Conservation (phyloP, 129 eudicot genomes). For the Chrysanthemum lavandulifolium region DNA sequence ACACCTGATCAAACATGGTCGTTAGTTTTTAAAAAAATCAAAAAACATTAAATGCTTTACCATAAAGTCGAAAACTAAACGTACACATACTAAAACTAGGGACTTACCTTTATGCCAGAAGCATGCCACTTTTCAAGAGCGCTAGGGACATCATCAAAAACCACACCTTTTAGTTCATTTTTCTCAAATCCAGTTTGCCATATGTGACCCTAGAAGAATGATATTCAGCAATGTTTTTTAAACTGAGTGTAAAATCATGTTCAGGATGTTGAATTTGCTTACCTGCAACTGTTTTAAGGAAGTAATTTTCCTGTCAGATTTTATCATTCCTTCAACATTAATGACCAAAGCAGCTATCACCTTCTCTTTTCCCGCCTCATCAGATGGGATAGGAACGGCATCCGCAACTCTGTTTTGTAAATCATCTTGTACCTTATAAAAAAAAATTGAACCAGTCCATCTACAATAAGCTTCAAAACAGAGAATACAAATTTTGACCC, state of each 20-base stretch:
- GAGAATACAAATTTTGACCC: too few relatives aligned
- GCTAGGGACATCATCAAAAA: slow-evolving; percentile 90
- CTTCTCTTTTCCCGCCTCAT: slow-evolving; percentile 63
- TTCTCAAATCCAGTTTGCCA: slow-evolving; percentile 90
- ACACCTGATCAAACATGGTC: slow-evolving; percentile 47
- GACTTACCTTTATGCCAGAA: slow-evolving; percentile 71
- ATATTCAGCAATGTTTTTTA: slow-evolving; percentile 18
- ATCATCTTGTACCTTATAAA: slow-evolving; percentile 72
- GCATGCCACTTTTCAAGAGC: slow-evolving; percentile 93
- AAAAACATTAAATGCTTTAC: too few relatives aligned
- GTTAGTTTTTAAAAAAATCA: neutral
- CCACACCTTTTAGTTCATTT: slow-evolving; percentile 72
- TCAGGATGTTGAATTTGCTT: slow-evolving; percentile 26
- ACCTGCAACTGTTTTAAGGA: slow-evolving; percentile 89
- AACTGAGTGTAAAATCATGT: slow-evolving; percentile 5
- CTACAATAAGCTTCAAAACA: neutral
- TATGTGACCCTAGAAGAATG: slow-evolving; percentile 75
- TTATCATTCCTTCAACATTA: slow-evolving; percentile 89
- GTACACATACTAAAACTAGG: neutral
- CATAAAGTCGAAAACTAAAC: neutral
- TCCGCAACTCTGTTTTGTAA: slow-evolving; percentile 56
- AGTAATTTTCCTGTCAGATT: slow-evolving; percentile 94
- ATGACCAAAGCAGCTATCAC: slow-evolving; percentile 84
- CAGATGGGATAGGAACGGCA: slow-evolving; percentile 73
- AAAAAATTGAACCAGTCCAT: neutral